A percentile compares a stretch with the other conserved stretches of the same genome.
These are phyloP conservation scores for Pistacia vera DNA, from an alignment of 345 rosid genomes.

Conservation along the genomic window DNA sequence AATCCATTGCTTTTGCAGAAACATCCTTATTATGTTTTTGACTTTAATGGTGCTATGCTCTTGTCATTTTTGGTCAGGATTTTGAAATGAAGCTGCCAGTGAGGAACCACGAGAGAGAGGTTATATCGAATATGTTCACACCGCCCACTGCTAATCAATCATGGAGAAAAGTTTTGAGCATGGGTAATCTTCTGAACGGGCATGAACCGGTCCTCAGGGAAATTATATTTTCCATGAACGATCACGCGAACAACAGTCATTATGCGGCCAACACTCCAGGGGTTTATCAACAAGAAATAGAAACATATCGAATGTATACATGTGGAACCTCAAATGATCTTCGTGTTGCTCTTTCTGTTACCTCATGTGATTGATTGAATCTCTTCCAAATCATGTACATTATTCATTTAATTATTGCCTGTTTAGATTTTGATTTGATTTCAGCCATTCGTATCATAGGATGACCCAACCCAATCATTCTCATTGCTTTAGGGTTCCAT, in stretches of 20 bases:
- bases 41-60: slow-evolving; percentile 1
- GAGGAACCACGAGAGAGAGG: slow-evolving; percentile 54
- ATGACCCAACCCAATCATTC: background rate
- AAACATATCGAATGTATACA: slow-evolving; percentile 85
- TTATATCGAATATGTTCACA: slow-evolving; percentile 68
- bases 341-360: slow-evolving; percentile 85
- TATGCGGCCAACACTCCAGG: slow-evolving; percentile 47
- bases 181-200: slow-evolving; percentile 96
- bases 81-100: slow-evolving; percentile 59
- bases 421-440: background rate
- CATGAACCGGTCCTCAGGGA: slow-evolving; percentile 90
- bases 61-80: slow-evolving; percentile 49
- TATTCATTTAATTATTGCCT: background rate
- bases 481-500: background rate
- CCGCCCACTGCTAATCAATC: slow-evolving; percentile 84
- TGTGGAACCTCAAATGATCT: slow-evolving; percentile 94
- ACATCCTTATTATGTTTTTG: background rate
- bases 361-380: slow-evolving; percentile 66
- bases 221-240: slow-evolving; percentile 67
- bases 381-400: background rate
- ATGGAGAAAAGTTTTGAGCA: slow-evolving; percentile 96
- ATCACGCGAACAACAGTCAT: slow-evolving; percentile 51
- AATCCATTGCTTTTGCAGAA: slow-evolving; percentile 4
- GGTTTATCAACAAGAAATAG: slow-evolving; percentile 54
- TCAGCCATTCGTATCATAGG: background rate